Evolutionary conservation across 2,329 filamentous ascomycete genomes (phyloP).

Genomic region (Aspergillus ochraceoroseus): DNA sequence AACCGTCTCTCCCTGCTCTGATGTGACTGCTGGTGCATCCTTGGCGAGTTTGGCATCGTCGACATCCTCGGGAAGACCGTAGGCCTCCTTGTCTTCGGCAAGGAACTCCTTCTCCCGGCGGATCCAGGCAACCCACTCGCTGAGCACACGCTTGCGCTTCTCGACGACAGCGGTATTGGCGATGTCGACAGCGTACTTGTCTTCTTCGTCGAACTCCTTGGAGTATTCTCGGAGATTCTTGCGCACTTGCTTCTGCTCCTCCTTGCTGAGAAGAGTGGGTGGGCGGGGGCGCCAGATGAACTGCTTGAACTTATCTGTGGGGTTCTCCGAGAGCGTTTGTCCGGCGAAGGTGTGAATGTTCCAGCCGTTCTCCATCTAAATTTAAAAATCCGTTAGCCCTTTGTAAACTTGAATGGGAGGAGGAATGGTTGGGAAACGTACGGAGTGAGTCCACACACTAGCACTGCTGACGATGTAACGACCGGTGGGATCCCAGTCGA

Average conservation of each 20-base stretch:
- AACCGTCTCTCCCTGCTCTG: conserved; percentile 65
- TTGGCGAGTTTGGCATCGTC: conserved; percentile 53
- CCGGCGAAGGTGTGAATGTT: conserved; percentile 97
- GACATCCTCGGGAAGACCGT: conserved; percentile 62
- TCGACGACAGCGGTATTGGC: conserved; percentile 94
- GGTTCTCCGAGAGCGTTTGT: conserved; percentile 80
- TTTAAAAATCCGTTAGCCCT: conserved; percentile 23
- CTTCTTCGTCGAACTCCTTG: conserved; percentile 90
- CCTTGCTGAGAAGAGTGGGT: conserved; percentile 83
- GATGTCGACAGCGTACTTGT: conserved; percentile 85
- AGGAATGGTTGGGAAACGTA: conserved; percentile 41
- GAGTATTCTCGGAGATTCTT: conserved; percentile 98
- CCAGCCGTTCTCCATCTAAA: conserved; percentile 97
- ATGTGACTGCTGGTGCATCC: conserved; percentile 51
- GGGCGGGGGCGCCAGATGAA: conserved; percentile 91
- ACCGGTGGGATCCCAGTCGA: conserved; percentile 96
- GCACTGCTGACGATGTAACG: conserved; percentile 92
- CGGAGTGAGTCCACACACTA: conserved; percentile 90
- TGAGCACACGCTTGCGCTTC: conserved; percentile 70
- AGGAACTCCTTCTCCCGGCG: conserved; percentile 67
- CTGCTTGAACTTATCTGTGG: conserved; percentile 96
- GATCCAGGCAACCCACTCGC: conserved; percentile 87
- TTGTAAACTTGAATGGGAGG: no score
- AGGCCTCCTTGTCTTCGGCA: conserved; percentile 62
- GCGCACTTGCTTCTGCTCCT: conserved; percentile 95